These are phyloP conservation scores for Paraphaeosphaeria minitans DNA, from an alignment of 2,329 filamentous ascomycete species.

Conservation along the genomic window DNA sequence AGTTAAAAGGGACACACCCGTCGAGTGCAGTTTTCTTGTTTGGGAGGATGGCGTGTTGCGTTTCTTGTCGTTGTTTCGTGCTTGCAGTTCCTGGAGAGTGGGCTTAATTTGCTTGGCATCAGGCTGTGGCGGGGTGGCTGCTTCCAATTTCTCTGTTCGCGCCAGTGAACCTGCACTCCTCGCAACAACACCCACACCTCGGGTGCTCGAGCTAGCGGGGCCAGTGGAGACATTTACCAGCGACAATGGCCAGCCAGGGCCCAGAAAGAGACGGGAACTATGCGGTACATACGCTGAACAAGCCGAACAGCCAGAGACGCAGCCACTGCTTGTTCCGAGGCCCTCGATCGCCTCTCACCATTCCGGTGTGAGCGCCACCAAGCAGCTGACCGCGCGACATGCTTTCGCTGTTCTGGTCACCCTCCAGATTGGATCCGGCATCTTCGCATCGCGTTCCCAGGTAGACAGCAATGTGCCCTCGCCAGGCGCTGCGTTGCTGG, in stretches of 20 bases:
- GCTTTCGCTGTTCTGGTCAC: constrained; percentile 65
- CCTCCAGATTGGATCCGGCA: constrained; percentile 68
- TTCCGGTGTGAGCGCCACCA: constrained; percentile 17
- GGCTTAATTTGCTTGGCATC: constrained; percentile 15
- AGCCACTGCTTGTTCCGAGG: constrained; percentile 33
- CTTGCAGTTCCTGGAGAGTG: constrained; percentile 24
- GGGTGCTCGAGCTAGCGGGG: background rate
- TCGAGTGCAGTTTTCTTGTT: constrained; percentile 12
- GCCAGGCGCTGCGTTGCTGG: constrained; percentile 61
- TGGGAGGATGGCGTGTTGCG: constrained; percentile 22
- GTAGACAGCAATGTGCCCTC: constrained; percentile 69
- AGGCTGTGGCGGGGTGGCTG: constrained; percentile 11
- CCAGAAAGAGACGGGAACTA: constrained; percentile 26
- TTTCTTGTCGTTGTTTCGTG: constrained; percentile 27
- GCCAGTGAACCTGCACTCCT: too few species aligned
- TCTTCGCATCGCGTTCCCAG: constrained; percentile 68
- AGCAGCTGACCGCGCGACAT: constrained; percentile 45
- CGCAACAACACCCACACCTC: background rate
- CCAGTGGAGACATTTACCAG: background rate
- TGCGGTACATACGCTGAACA: constrained; percentile 3
- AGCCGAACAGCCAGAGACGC: constrained; percentile 26
- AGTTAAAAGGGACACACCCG: background rate
- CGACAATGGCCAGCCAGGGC: constrained; percentile 1
- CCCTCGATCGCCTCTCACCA: constrained; percentile 20
- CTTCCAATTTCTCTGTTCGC: constrained; percentile 9